Evolutionary conservation across 306 rosid genomes (phyloP).

Genomic region (Ochetophila trinervis): DNA sequence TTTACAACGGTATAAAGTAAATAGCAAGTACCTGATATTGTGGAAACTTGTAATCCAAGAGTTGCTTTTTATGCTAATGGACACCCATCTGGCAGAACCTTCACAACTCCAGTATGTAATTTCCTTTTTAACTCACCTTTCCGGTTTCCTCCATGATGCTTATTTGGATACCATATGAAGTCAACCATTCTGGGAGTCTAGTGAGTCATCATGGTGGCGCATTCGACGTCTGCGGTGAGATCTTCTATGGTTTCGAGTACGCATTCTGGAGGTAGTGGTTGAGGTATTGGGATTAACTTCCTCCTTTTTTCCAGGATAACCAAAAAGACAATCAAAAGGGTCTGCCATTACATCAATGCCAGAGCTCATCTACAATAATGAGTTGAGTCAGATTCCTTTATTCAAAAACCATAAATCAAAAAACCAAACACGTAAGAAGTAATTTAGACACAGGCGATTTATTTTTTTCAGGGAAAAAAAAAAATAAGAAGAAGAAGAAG

Average conservation of each 20-base stretch:
- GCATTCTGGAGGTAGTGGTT: conserved; percentile 33
- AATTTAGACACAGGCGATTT: neutral
- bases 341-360: conserved; percentile 38
- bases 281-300: conserved; percentile 38
- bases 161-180: conserved; percentile 20
- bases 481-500: too few relatives aligned
- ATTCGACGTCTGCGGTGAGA: conserved; percentile 59
- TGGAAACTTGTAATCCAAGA: neutral
- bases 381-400: neutral
- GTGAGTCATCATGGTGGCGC: conserved; percentile 37
- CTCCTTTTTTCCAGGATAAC: conserved; percentile 44
- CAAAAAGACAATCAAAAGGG: conserved; percentile 70
- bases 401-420: neutral
- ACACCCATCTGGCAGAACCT: neutral
- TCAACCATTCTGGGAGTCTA: conserved; percentile 24
- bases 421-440: neutral
- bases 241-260: conserved; percentile 48
- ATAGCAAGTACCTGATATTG: neutral
- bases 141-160: neutral
- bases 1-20: neutral
- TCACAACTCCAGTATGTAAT: neutral
- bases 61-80: neutral
- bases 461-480: too few relatives aligned
- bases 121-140: neutral
- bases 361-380: conserved; percentile 38